Evolutionary conservation across 257 asterid species (phyloP).

Genomic region (Fraxinus excelsior): DNA sequence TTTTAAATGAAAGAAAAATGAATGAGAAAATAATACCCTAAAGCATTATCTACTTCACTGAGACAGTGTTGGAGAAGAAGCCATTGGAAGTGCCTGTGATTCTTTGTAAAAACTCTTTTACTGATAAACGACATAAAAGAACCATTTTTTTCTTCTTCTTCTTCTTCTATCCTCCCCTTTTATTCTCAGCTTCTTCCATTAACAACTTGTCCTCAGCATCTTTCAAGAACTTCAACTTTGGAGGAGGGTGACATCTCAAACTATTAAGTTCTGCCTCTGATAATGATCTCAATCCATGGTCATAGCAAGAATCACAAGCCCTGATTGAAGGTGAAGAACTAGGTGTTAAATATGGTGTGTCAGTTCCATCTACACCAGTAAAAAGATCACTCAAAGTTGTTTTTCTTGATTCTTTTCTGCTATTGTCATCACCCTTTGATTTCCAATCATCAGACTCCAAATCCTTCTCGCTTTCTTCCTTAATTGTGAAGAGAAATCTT

Average conservation of each 20-base stretch:
- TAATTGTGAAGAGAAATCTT: conserved; percentile 84
- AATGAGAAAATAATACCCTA: conserved; percentile 21
- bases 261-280: conserved; percentile 56
- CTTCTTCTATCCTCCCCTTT: conserved; percentile 22
- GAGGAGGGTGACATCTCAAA: conserved; percentile 85
- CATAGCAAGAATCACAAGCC: conserved; percentile 48
- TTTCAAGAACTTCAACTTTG: conserved; percentile 82
- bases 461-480: conserved; percentile 85
- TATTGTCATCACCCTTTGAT: conserved; percentile 48
- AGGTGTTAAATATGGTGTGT: conserved; percentile 49
- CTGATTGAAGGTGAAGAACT: conserved; percentile 66
- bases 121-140: conserved; percentile 43
- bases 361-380: conserved; percentile 28
- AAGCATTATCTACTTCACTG: conserved; percentile 18
- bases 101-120: conserved; percentile 37
- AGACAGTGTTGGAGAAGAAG: conserved; percentile 46
- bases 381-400: conserved; percentile 70
- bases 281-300: conserved; percentile 63
- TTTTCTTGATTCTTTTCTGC: conserved; percentile 66
- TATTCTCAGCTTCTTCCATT: conserved; percentile 53
- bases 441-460: conserved; percentile 67
- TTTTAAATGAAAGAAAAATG: conserved; percentile 15
- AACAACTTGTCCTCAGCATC: conserved; percentile 92
- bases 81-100: conserved; percentile 63
- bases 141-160: conserved; percentile 37